Conservation (phyloP, 768 basidiomycete genomes). For the Tricholoma bakamatsutake region DNA sequence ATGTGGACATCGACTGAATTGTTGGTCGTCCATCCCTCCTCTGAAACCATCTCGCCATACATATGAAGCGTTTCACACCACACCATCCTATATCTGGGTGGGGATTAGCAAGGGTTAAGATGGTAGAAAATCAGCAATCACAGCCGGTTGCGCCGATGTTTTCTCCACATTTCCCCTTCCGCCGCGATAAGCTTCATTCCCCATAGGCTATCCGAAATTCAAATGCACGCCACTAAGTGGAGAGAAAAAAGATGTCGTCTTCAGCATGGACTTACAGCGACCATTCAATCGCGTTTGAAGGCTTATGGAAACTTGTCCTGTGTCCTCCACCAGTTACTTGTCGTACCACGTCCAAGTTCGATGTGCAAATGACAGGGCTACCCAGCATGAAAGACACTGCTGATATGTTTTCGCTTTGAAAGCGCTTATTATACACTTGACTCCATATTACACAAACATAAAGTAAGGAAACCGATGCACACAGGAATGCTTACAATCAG, state of each 20-base stretch:
- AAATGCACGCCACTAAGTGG: slow-evolving; percentile 12
- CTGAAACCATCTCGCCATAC: slow-evolving; percentile 27
- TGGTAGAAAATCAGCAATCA: slow-evolving; percentile 14
- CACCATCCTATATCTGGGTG: slow-evolving; percentile 26
- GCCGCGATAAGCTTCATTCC: slow-evolving; percentile 43
- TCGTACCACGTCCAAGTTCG: slow-evolving; percentile 41
- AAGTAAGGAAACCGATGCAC: background rate
- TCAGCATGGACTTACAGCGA: slow-evolving; percentile 25
- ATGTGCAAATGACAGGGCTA: slow-evolving; percentile 31
- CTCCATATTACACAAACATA: background rate
- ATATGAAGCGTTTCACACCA: slow-evolving; percentile 28
- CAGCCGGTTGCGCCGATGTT: slow-evolving; percentile 36
- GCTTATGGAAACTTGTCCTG: slow-evolving; percentile 36
- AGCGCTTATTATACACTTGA: slow-evolving; percentile 31
- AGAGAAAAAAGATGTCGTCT: background rate
- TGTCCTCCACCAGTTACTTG: slow-evolving; percentile 36
- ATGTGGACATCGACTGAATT: slow-evolving; percentile 16
- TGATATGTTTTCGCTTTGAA: slow-evolving; percentile 33
- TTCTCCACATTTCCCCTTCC: slow-evolving; percentile 39
- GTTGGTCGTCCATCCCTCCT: slow-evolving; percentile 23
- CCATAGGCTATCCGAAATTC: slow-evolving; percentile 36
- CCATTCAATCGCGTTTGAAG: slow-evolving; percentile 23
- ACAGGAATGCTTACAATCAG: slow-evolving; percentile 21
- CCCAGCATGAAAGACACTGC: slow-evolving; percentile 35
- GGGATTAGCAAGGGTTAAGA: background rate